Base-by-base conservation (phyloP, 352 stramenopile genomes). In the Globisporangium nunn region DNA sequence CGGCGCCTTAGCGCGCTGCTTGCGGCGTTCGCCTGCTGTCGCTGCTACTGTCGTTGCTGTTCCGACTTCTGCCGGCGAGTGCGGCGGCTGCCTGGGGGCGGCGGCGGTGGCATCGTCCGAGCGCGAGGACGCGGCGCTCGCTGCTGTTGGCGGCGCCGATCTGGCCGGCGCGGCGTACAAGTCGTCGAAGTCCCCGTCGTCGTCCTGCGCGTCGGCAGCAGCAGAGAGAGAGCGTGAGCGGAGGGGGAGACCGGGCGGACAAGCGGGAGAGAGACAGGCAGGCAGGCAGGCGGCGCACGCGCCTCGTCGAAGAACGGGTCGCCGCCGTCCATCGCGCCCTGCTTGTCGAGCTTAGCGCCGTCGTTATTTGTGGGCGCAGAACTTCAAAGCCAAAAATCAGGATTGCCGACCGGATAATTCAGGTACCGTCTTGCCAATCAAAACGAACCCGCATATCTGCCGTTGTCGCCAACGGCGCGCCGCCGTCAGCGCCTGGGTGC, bases 151-250 rank as follows among this genome's bases (percentile, higher is more conserved):
- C 11, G 37, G 37, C 54, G n/a, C 45, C n/a, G 37, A 10, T 43
- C 14, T 41, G 6, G 35, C 7, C 35, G 37, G 41, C 79, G 86
- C 37, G 78, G 66, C 71, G 48, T 91, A 91, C 50, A 88, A 68
- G 72, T 91, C 81, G 53, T 88, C 81, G 51, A 91, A 91, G 57
- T 85, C 81, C 15, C 71, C 78, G 58, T 85, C 75, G 67, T 89
- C 81, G 70, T 91, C 62, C 58, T 63, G 40, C 12, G 18, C 18
- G 18, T 31, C 7, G 31, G 2, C 12, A 6, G 23, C 23, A 23
- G 23, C 23, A 23, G 23, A 23, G 23, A 23, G 44, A 8, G n/a
- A 17, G 23, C 11, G 44, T 39, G 23, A 33, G 23, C 23, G 23
- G 23, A 23, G 23, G 23, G 23, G 23, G 23, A 23, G 23, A 23